A percentile compares a stretch with the other conserved stretches of the same genome.
phyloP scores from a whole-genome alignment of 108 stramenopile species.

The Cyclotella kingstonii region DNA sequence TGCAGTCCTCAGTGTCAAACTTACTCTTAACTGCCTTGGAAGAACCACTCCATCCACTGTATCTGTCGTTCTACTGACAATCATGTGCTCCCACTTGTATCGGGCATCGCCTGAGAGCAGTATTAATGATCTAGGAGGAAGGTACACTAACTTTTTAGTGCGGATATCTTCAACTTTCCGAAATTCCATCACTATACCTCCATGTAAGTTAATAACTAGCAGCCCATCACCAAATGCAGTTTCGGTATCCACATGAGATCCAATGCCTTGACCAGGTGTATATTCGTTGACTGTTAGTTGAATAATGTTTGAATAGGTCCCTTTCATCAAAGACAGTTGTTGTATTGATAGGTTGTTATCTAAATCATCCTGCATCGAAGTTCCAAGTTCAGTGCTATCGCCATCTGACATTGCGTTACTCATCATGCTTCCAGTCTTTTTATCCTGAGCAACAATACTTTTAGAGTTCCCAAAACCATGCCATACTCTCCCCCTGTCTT shows the following conservation, averaged over 20 bases:
- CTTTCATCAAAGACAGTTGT: neutral
- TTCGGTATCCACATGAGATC: slow-evolving; percentile 84
- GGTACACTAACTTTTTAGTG: slow-evolving; percentile 63
- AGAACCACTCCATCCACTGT: slow-evolving; percentile 65
- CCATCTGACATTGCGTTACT: no score
- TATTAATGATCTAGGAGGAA: slow-evolving; percentile 69
- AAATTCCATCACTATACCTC: slow-evolving; percentile 90
- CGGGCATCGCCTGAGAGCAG: slow-evolving; percentile 77
- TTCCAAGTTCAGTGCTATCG: neutral
- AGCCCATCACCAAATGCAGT: slow-evolving; percentile 87
- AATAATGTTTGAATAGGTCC: slow-evolving; percentile 56
- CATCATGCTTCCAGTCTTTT: no score
- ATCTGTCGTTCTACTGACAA: slow-evolving; percentile 86
- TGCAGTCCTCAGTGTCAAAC: slow-evolving; percentile 82
- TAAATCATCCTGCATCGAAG: neutral
- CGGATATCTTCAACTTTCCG: slow-evolving; percentile 37
- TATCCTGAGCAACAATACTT: no score
- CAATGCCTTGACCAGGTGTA: slow-evolving; percentile 83
- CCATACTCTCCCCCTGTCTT: no score
- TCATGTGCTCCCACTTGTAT: slow-evolving; percentile 86
- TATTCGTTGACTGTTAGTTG: slow-evolving; percentile 89
- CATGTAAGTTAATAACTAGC: slow-evolving; percentile 70
- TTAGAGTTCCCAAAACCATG: no score
- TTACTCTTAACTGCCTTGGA: slow-evolving; percentile 66
- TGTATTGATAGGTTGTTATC: neutral